Base-by-base conservation (phyloP, 2,329 filamentous ascomycete species). In the Pleomassaria siparia region DNA sequence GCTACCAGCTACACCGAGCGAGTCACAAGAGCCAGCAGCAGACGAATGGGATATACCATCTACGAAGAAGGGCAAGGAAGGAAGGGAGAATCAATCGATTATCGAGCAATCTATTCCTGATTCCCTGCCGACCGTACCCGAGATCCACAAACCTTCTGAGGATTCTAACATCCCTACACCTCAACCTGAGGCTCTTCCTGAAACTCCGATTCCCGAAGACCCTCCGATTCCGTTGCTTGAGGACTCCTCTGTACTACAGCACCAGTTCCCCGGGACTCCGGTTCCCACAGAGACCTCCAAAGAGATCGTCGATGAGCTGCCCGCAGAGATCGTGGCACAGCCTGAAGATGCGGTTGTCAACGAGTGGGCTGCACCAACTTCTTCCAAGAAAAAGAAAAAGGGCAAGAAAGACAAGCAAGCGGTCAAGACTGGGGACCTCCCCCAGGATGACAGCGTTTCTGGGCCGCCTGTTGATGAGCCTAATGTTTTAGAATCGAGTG, bases 51-150 rank as follows among this genome's bases (percentile, higher is more conserved):
- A 10, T 15, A 4, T 35, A 11, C 4, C 39, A 28, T 24, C 48
- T 28, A 18, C 44, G 10, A 51, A 43, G 32, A 51, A 47, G 29
- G 25, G n/a, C 8, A 50, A 47, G 33, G 47, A 50, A 32, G 44
- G 44, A 4, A 47, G 40, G 18, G 44, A 48, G 28, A 41, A 25
- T 5, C 37, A 51, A 24, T 40, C 44, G 3, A 12, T 47, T n/a
- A 16, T 37, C 16, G 44, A 51, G 39, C 35, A 49, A 12, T 16
- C 40, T 33, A 24, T 28, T 16, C 16, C 29, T 8, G 33, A 51
- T 15, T 18, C 33, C 18, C 8, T 26, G 16, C n/a, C 28, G n/a
- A 12, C 46, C 16, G 28, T 25, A 9, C 13, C 37, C 13, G 32
- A 42, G 5, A 6, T 26, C 9, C 26, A 45, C n/a, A 33, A 37